Evolutionary conservation across 192 early-diverging fungal species (phyloP), one percentile per base, ranked within the genome.

Genomic region (Backusella luteola): DNA sequence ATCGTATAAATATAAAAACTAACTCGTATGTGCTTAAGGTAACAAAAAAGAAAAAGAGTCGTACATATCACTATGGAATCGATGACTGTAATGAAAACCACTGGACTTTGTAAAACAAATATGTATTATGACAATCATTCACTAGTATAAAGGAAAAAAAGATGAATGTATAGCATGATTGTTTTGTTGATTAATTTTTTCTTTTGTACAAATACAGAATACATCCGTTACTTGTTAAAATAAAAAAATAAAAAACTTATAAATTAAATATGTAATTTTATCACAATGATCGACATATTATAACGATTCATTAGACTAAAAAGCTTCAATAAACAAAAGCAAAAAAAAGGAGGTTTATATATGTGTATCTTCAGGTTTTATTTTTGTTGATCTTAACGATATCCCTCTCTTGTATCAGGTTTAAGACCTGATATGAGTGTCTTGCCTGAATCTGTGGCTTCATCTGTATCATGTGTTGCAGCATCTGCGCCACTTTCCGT

Each of bases 41-140:
- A 4, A 63, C 21, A 63, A 63, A 63, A 63, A 63, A 63, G 23
- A 29, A 23, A 63, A 63, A 14, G 21, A 63, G 26, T 29, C 56
- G 23, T 26, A 21, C 56, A 29, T 63, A 29, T 63, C 8, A 63
- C 23, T 63, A 63, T 29, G 56, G 56, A 63, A 29, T 63, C 12
- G 56, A 63, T 8, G 56, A 63, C 26, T 63, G 56, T 29, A 63
- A 63, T 63, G 56, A 63, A 63, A 63, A 63, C 32, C 56, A 63
- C 56, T 63, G 56, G 56, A 29, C 56, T 14, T 12, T 63, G 23
- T 63, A 29, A 63, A 63, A 63, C 9, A 63, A 63, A 63, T 26
- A 26, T 63, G 56, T 63, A 63, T 29, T 29, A 9, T 11, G 56
- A 63, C n/a, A 56, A 56, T 56, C 53, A 56, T 26, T 56, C 53